Evolutionary conservation across 305 asterid species (phyloP), one percentile per base, ranked within the genome.

Genomic region (Coffea humblotiana): DNA sequence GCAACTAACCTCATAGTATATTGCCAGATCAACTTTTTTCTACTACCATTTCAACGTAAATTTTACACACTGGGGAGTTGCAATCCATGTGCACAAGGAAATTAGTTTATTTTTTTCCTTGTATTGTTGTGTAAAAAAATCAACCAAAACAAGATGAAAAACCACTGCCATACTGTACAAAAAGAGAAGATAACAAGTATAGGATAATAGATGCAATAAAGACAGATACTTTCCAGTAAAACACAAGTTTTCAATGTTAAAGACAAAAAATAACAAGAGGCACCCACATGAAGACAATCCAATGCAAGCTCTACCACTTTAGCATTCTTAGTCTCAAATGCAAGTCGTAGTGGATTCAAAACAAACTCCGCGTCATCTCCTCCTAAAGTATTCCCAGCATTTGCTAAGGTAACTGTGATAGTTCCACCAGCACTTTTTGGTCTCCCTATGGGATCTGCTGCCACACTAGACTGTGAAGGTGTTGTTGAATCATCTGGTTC

Each of bases 211-310:
- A 61, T 69, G 65, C 78, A 75, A 78, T 65, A 32, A 19, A 64
- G 25, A 52, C 63, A 45, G 65, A 56, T 64, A 78, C 77, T 71
- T 12, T 54, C 35, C 51, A 66, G 70, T 56, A 78, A 76, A 77
- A 37, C 74, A 79, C 52, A 74, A 82, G 61, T 40, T 67, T 77
- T 67, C 60, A 27, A 45, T 48, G 79, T 63, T 15, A 69, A 40
- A 80, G 43, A 74, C 76, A 40, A 40, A 40, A 40, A 70, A 82
- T 74, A 45, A 82, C 85, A 78, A 84, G 56, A 82, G 73, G 72
- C 81, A 88, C 99, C 78, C 92, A 96, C 99, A 88, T 96, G 99
- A 85, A 96, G 98, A 88, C 99, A 96, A 92, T 96, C 99, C 90
- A 96, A 86, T 76, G 98, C 97, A 86, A 96, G 99, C 91, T 96